Evolutionary conservation across 495 filamentous ascomycete species (phyloP).

Genomic region (Cercophora scortea): DNA sequence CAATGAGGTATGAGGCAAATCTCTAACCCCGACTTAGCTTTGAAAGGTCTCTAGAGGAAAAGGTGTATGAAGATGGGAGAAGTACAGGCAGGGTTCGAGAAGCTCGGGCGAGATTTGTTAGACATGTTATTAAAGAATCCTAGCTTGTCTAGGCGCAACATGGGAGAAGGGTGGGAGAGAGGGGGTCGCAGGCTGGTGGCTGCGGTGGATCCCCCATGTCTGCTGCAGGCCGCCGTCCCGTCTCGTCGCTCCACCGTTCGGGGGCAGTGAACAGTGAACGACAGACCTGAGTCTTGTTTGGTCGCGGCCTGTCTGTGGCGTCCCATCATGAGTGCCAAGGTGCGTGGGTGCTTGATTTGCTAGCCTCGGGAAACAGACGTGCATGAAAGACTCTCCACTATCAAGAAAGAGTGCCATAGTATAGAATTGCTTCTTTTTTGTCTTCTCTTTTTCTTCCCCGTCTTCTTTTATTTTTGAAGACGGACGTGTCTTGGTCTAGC

Average conservation of each 20-base stretch:
- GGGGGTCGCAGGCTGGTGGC: not conserved
- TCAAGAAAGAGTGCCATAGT: too few relatives aligned
- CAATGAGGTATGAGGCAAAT: too few relatives aligned
- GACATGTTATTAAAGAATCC: not conserved
- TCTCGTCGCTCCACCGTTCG: not conserved
- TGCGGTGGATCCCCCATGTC: not conserved
- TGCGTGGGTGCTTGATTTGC: not conserved
- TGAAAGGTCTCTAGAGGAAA: not conserved
- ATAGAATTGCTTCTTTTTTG: too few relatives aligned
- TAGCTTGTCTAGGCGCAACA: not conserved
- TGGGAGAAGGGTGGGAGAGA: not conserved
- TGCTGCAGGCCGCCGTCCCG: slow-evolving; percentile 1
- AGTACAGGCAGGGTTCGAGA: not conserved
- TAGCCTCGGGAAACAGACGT: not conserved
- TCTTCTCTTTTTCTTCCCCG: too few relatives aligned
- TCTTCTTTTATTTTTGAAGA: too few relatives aligned
- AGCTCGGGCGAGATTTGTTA: not conserved
- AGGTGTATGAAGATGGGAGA: not conserved
- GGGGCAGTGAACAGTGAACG: not conserved
- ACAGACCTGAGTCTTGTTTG: not conserved
- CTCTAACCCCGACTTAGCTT: not conserved
- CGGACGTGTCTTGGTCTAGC: too few relatives aligned
- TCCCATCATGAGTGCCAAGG: not conserved
- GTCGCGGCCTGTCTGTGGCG: too few relatives aligned
- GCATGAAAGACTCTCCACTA: too few relatives aligned